phyloP scores from a whole-genome alignment of 805 yeast species.

The Candida golubevii region DNA sequence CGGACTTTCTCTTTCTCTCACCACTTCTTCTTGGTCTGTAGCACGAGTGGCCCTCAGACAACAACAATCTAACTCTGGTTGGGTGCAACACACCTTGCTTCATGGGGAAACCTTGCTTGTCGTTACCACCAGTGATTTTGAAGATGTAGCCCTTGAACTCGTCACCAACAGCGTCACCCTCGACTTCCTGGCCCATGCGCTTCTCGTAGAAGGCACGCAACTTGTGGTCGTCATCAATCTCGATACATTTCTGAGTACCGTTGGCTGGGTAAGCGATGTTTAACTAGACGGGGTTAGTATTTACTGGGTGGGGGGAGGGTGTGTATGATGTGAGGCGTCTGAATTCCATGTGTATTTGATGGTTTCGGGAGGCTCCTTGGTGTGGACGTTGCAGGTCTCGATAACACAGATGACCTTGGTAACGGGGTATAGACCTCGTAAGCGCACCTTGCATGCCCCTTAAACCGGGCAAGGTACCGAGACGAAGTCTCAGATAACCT shows the following conservation, averaged over 20 bases:
- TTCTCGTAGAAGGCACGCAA: constrained; percentile 97
- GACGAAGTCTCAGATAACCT: too few relatives aligned
- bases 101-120: constrained; percentile 99
- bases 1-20: constrained; percentile 99
- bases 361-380: neutral
- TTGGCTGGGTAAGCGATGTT: constrained; percentile 99
- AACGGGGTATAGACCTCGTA: too few relatives aligned
- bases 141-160: constrained; percentile 99
- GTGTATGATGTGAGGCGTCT: neutral
- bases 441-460: too few relatives aligned
- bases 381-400: too few relatives aligned
- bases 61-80: constrained; percentile 96
- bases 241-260: constrained; percentile 98
- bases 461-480: too few relatives aligned
- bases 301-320: neutral
- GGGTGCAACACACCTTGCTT: constrained; percentile 99
- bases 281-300: constrained; percentile 50
- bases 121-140: constrained; percentile 99
- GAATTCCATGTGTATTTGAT: neutral
- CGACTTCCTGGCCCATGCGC: constrained; percentile 99
- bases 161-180: constrained; percentile 96
- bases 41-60: constrained; percentile 93
- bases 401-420: too few relatives aligned
- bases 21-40: constrained; percentile 99
- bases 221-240: constrained; percentile 98